Percentiles rank a stretch among this genome's conserved stretches.
These are phyloP conservation scores for Stachybotrys chlorohalonatus DNA, from an alignment of 2,329 filamentous ascomycete species.

Conservation along the genomic window DNA sequence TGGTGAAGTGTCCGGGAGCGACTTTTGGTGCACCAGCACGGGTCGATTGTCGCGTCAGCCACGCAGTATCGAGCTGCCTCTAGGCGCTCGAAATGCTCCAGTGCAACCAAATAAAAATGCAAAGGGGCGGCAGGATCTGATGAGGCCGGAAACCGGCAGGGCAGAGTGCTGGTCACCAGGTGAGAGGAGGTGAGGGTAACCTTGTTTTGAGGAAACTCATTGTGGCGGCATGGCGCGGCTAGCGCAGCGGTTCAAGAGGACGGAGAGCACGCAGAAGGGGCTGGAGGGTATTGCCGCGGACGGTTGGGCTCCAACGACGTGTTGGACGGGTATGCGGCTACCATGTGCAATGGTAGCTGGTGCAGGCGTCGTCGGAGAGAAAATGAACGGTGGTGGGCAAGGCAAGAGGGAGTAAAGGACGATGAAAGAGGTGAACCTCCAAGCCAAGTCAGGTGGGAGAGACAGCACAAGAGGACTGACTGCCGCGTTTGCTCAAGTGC, in stretches of 20 bases:
- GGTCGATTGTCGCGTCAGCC: neutral
- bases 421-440: neutral
- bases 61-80: neutral
- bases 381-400: neutral
- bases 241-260: conserved; percentile 7
- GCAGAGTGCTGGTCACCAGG: neutral
- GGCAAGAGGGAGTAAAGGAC: neutral
- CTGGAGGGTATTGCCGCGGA: conserved; percentile 5
- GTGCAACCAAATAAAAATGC: neutral
- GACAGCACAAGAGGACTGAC: neutral
- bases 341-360: no score
- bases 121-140: neutral
- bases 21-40: neutral
- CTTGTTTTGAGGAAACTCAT: conserved; percentile 37
- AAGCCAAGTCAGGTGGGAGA: neutral
- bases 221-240: conserved; percentile 27
- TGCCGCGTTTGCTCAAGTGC: neutral
- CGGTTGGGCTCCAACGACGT: conserved; percentile 8
- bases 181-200: conserved; percentile 16
- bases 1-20: no score
- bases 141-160: neutral
- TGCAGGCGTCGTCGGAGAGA: neutral
- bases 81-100: neutral
- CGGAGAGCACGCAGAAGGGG: conserved; percentile 2
- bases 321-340: conserved; percentile 6